phyloP scores from a whole-genome alignment of 2,329 filamentous ascomycete species.

The Fusarium musae region DNA sequence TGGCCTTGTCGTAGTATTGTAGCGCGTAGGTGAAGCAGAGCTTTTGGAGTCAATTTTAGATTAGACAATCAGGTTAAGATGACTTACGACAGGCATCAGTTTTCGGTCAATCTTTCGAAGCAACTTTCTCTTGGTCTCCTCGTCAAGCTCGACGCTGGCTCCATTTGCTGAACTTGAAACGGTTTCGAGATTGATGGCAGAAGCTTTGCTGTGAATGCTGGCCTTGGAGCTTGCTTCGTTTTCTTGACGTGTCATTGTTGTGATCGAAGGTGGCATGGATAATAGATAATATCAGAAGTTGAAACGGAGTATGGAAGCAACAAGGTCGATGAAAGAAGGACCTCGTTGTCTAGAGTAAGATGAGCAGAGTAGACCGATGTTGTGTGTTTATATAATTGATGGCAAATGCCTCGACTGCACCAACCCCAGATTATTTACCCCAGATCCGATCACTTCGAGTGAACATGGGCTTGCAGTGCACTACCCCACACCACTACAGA shows the following conservation, averaged over 20 bases:
- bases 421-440: neutral
- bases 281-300: too few relatives aligned
- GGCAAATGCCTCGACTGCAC: neutral
- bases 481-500: neutral
- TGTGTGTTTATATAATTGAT: neutral
- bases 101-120: neutral
- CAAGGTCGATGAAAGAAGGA: neutral
- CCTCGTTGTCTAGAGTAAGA: neutral
- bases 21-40: neutral
- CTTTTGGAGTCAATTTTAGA: neutral
- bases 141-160: neutral
- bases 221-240: neutral
- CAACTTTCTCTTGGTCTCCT: neutral
- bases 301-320: too few relatives aligned
- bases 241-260: neutral
- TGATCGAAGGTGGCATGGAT: neutral
- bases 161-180: neutral
- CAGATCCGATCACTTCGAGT: neutral
- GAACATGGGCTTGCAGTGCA: neutral
- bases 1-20: neutral
- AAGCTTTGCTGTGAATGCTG: neutral
- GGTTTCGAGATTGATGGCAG: neutral
- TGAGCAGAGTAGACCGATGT: neutral
- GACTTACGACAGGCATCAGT: neutral
- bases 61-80: neutral